Percentiles rank a stretch among this genome's conserved stretches.
Evolutionary conservation across 2,329 filamentous ascomycete genomes (phyloP).

Genomic region (Verticillium nubilum): DNA sequence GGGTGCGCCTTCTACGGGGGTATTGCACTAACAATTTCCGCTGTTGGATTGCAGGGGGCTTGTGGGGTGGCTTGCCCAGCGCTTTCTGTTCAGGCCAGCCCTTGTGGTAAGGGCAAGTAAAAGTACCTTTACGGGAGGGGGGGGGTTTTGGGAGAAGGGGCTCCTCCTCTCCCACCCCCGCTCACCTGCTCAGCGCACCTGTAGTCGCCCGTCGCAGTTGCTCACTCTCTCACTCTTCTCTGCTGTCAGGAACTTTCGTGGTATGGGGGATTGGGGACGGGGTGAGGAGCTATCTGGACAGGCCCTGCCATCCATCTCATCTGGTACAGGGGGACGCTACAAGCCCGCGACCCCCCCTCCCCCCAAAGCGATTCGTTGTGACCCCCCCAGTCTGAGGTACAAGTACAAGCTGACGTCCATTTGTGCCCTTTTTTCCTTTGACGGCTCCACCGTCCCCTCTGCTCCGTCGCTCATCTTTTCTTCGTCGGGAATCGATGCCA

Average conservation of each 20-base stretch:
- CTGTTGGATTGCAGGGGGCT: conserved; percentile 1
- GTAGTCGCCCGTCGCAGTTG: too few relatives aligned
- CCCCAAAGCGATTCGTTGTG: background rate
- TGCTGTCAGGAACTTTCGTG: too few relatives aligned
- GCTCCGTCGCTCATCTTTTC: background rate
- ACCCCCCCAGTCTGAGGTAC: background rate
- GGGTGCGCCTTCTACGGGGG: background rate
- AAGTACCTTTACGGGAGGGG: too few relatives aligned
- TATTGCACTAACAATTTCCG: conserved; percentile 3
- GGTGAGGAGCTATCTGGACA: background rate
- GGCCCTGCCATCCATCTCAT: background rate
- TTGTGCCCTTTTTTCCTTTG: background rate
- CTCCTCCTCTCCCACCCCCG: too few relatives aligned
- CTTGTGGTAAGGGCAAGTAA: background rate
- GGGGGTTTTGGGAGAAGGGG: background rate
- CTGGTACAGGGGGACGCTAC: background rate
- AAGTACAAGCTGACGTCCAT: background rate
- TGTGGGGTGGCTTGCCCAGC: background rate
- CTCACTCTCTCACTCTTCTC: too few relatives aligned
- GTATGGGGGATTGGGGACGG: background rate
- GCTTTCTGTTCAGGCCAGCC: background rate
- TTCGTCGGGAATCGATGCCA: background rate
- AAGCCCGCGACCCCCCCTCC: background rate
- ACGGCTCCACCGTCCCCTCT: background rate
- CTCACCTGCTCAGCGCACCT: too few relatives aligned